Conservation (phyloP, 2,329 filamentous ascomycete genomes). For the Zymoseptoria tritici region DNA sequence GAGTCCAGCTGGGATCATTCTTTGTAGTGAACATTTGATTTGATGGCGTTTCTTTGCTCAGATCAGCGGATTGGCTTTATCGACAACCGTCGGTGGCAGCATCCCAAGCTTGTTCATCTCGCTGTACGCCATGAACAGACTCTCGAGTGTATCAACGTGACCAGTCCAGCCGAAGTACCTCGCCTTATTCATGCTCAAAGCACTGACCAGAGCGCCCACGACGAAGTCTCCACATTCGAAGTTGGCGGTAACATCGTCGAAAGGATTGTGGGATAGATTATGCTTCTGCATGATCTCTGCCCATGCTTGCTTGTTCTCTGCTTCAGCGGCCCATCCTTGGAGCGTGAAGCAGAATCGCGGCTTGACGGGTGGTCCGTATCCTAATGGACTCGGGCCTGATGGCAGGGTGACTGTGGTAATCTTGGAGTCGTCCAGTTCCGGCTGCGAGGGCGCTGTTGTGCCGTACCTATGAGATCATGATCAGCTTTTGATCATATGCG, state of each 20-base stretch:
- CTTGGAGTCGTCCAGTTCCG: slow-evolving; percentile 23
- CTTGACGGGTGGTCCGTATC: slow-evolving; percentile 39
- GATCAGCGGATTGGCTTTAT: slow-evolving; percentile 19
- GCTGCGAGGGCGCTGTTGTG: slow-evolving; percentile 22
- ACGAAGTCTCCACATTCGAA: slow-evolving; percentile 42
- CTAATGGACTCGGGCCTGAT: slow-evolving; percentile 21
- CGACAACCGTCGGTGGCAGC: slow-evolving; percentile 33
- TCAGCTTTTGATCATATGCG: not conserved
- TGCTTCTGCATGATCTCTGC: slow-evolving; percentile 37
- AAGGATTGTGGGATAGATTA: slow-evolving; percentile 34
- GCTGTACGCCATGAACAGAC: slow-evolving; percentile 35
- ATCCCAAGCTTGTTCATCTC: slow-evolving; percentile 39
- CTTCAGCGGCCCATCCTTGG: slow-evolving; percentile 39
- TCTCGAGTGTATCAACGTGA: slow-evolving; percentile 40
- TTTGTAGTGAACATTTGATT: not conserved
- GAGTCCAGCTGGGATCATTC: not conserved
- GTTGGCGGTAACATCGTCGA: slow-evolving; percentile 39
- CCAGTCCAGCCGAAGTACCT: slow-evolving; percentile 42
- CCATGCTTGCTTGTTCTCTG: slow-evolving; percentile 42
- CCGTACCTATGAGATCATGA: slow-evolving; percentile 8
- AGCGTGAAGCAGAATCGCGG: slow-evolving; percentile 37
- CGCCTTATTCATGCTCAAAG: slow-evolving; percentile 38
- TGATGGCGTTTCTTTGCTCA: slow-evolving; percentile 6
- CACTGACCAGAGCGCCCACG: slow-evolving; percentile 25
- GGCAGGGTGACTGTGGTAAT: slow-evolving; percentile 18